Evolutionary conservation across 2,329 filamentous ascomycete species (phyloP), one percentile per base, ranked within the genome.

Genomic region (Ophiostoma sp.): DNA sequence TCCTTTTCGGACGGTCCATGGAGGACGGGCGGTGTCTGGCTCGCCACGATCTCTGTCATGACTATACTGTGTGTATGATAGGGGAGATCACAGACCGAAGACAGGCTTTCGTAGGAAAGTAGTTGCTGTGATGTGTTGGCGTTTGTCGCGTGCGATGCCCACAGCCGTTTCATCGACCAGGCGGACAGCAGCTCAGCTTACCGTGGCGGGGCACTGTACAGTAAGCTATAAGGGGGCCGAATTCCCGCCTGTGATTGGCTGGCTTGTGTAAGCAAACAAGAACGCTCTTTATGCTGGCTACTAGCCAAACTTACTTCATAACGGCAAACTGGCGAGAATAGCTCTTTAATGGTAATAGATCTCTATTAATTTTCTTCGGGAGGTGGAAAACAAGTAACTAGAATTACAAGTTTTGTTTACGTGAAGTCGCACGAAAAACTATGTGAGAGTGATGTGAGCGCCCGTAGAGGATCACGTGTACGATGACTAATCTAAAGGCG

Each of bases 1-100:
- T 87, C 85, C 75, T 87, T 87, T 72, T 86, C 85, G 5, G 85
- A 84, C 8, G 84, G 85, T 0, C 82, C 82, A 42, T 81, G 80
- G 52, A 85, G 79, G 18, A 81, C 76, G 1, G 81, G 81, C n/a
- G 79, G 80, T 6, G 79, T 81, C 71, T 83, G 81, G 72, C 73
- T 78, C 70, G 73, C 77, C 70, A 81, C 76, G 65, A 80, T 78
- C 73, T 82, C 79, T 18, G 81, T 79, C 81, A 83, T 64, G n/a
- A n/a, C 41, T 40, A 36, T 40, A 12, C 83, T 52, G 66, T 64
- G 66, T 52, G 16, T 42, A 18, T 41, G n/a, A 9, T 12, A n/a
- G n/a, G 11, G 14, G 6, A 47, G 18, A 16, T 36, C 36, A 42
- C 2, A 16, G n/a, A 52, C 16, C 38, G n/a, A 47, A 62, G 16